These are phyloP conservation scores for Ceratobasidium sp. DNA, from an alignment of 1,284 basidiomycete genomes.

Conservation along the genomic window DNA sequence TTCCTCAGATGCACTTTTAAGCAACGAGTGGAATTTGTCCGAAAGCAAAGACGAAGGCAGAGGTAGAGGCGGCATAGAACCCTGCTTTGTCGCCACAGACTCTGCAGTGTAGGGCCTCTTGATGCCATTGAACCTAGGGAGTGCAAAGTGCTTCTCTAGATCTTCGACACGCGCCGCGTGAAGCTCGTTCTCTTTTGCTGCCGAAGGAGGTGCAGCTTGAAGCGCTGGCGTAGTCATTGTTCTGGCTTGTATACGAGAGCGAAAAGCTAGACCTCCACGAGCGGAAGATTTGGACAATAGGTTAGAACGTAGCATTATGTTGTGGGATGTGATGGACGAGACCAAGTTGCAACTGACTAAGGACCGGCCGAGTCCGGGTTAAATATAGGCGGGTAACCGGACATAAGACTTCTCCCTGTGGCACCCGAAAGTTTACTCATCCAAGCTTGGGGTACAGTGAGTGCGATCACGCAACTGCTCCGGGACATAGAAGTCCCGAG, in stretches of 20 bases:
- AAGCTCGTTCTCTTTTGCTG: constrained; percentile 34
- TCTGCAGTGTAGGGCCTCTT: constrained; percentile 84
- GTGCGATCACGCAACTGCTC: too few species aligned
- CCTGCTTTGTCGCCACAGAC: constrained; percentile 88
- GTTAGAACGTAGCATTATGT: constrained; percentile 36
- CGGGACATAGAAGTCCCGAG: too few species aligned
- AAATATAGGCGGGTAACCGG: not conserved
- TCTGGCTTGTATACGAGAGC: constrained; percentile 32
- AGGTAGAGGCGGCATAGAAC: constrained; percentile 83
- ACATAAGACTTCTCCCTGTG: not conserved
- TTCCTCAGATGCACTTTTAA: constrained; percentile 74
- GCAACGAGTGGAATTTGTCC: constrained; percentile 81
- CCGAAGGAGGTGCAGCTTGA: constrained; percentile 29
- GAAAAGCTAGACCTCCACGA: constrained; percentile 20
- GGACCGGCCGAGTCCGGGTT: constrained; percentile 15
- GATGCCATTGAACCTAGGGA: constrained; percentile 79
- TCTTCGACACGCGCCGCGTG: constrained; percentile 32
- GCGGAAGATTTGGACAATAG: constrained; percentile 20
- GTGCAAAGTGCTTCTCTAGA: constrained; percentile 64
- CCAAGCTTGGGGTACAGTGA: too few species aligned
- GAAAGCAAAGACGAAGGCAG: constrained; percentile 83
- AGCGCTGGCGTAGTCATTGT: constrained; percentile 37
- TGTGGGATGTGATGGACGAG: constrained; percentile 22
- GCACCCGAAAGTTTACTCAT: too few species aligned
- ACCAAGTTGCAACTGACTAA: not conserved